Percentiles rank a stretch among this genome's conserved stretches.
Evolutionary conservation across 768 basidiomycete species (phyloP).

Genomic region (Sarcodon sp.): DNA sequence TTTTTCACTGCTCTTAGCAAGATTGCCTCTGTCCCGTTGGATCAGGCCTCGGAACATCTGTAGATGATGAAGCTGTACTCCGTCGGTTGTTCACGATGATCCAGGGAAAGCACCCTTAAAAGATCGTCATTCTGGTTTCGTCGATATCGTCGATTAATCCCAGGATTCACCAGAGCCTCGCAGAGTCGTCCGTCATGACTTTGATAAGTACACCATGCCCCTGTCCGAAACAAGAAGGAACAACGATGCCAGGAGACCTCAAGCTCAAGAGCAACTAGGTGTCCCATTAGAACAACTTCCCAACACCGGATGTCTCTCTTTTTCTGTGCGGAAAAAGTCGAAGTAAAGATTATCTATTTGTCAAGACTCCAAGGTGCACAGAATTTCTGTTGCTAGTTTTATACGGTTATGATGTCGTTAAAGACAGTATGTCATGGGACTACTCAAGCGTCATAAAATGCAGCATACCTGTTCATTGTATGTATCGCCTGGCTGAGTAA

Average conservation of each 20-base stretch:
- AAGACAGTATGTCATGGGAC: constrained; percentile 57
- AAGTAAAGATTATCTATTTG: constrained; percentile 42
- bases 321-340: constrained; percentile 49
- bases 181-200: constrained; percentile 30
- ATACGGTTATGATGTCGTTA: constrained; percentile 31
- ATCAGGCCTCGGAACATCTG: constrained; percentile 37
- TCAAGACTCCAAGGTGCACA: constrained; percentile 23
- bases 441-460: constrained; percentile 56
- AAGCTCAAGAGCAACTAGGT: constrained; percentile 58
- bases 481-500: constrained; percentile 6
- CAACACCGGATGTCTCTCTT: constrained; percentile 50
- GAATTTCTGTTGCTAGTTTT: background rate
- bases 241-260: constrained; percentile 31
- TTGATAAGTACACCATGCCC: constrained; percentile 42
- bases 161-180: constrained; percentile 35
- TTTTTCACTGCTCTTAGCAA: constrained; percentile 11
- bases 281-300: constrained; percentile 47
- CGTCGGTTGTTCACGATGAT: constrained; percentile 45
- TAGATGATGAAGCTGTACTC: constrained; percentile 43
- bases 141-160: constrained; percentile 43
- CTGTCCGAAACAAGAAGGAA: constrained; percentile 29
- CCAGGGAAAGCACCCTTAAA: constrained; percentile 27
- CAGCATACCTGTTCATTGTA: constrained; percentile 51
- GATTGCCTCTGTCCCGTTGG: constrained; percentile 21
- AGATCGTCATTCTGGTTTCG: constrained; percentile 41